Percentiles rank a stretch among this genome's conserved stretches.
Evolutionary conservation across 169 alveolate genomes (phyloP).

Genomic region (Plasmodium falciparum): DNA sequence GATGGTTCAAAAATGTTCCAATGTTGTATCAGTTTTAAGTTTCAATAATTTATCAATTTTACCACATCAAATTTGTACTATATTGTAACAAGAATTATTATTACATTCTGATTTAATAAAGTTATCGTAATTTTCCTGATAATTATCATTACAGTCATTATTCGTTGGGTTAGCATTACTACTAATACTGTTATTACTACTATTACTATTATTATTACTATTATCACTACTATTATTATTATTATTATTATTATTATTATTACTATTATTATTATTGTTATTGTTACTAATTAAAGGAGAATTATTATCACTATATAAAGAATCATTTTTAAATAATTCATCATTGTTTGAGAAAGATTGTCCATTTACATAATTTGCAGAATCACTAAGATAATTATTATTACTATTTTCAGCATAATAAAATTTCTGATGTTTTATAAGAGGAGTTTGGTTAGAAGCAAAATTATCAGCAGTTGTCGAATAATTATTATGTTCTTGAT

Average conservation of each 20-base stretch:
- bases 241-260: constrained; percentile 23
- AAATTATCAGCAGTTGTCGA: constrained; percentile 39
- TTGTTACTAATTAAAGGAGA: not conserved
- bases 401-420: constrained; percentile 36
- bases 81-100: constrained; percentile 63
- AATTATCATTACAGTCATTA: constrained; percentile 60
- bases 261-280: constrained; percentile 25
- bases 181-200: too few species aligned
- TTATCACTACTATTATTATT: constrained; percentile 13
- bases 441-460: constrained; percentile 34
- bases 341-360: constrained; percentile 14
- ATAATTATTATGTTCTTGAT: constrained; percentile 34
- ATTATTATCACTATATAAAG: constrained; percentile 24
- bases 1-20: too few species aligned
- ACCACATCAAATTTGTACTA: constrained; percentile 31
- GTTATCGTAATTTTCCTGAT: constrained; percentile 46
- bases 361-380: constrained; percentile 29
- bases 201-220: constrained; percentile 19
- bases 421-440: constrained; percentile 18
- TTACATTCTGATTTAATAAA: constrained; percentile 60
- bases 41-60: too few species aligned
- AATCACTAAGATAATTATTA: constrained; percentile 27
- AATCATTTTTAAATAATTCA: constrained; percentile 18
- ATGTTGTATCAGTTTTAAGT: too few species aligned
- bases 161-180: not conserved